phyloP scores from a whole-genome alignment of 169 alveolate species.

The Cryptosporidium baileyi region DNA sequence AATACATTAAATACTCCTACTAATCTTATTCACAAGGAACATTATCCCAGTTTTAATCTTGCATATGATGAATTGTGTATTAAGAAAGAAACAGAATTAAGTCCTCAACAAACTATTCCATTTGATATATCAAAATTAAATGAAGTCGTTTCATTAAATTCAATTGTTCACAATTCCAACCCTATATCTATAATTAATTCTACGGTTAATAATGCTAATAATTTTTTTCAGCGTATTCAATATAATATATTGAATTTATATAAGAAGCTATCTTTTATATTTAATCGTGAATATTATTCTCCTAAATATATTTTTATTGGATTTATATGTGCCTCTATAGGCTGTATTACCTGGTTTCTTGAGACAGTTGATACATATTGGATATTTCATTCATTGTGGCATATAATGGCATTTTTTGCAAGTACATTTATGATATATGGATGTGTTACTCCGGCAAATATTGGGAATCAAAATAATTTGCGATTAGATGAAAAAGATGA shows the following conservation, averaged over 20 bases:
- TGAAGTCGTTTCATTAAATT: background rate
- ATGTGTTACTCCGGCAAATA: background rate
- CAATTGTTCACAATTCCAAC: background rate
- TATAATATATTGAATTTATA: background rate
- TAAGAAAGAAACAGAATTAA: background rate
- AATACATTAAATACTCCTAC: slow-evolving; percentile 43
- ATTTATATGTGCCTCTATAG: background rate
- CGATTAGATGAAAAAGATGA: background rate
- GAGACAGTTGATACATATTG: slow-evolving; percentile 65
- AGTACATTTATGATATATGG: slow-evolving; percentile 61
- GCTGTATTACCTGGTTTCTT: slow-evolving; percentile 67
- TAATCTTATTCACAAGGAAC: background rate
- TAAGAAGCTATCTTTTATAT: background rate
- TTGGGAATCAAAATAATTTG: background rate
- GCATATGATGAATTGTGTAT: background rate
- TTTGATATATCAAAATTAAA: slow-evolving; percentile 12
- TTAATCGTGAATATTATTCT: slow-evolving; percentile 32
- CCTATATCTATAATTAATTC: background rate
- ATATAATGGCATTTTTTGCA: slow-evolving; percentile 45
- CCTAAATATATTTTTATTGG: slow-evolving; percentile 52
- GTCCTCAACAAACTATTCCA: background rate
- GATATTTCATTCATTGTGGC: slow-evolving; percentile 64
- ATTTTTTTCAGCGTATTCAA: background rate
- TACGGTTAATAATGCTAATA: background rate
- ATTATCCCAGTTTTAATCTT: background rate